Conservation (phyloP, 352 stramenopile species). For the Plasmopara halstedii region DNA sequence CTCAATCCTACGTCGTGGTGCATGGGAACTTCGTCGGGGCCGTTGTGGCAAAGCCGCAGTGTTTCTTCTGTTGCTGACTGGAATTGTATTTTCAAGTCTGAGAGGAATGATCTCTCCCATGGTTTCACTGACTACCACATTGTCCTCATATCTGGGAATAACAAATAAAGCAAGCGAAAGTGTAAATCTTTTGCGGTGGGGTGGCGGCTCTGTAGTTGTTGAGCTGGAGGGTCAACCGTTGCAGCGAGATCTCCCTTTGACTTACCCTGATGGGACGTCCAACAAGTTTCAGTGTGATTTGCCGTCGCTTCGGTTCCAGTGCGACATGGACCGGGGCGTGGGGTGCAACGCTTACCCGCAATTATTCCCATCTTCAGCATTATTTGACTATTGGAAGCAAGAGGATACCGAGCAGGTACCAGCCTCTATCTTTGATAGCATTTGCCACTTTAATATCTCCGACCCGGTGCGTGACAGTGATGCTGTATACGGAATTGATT, state of each 20-base stretch:
- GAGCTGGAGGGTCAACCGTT: slow-evolving; percentile 28
- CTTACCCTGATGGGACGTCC: slow-evolving; percentile 36
- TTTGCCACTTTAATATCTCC: slow-evolving; percentile 64
- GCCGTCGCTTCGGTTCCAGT: slow-evolving; percentile 48
- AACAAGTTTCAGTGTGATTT: slow-evolving; percentile 51
- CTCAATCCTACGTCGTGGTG: slow-evolving; percentile 18
- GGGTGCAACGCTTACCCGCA: slow-evolving; percentile 60
- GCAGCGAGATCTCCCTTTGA: slow-evolving; percentile 19
- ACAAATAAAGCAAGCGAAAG: slow-evolving; percentile 6
- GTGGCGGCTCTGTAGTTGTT: slow-evolving; percentile 5
- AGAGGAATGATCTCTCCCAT: slow-evolving; percentile 7
- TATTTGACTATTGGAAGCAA: slow-evolving; percentile 80
- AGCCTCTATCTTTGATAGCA: slow-evolving; percentile 38
- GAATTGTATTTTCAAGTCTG: slow-evolving; percentile 6
- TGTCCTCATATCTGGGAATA: slow-evolving; percentile 3
- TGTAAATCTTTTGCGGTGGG: slow-evolving; percentile 22
- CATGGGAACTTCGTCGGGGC: slow-evolving; percentile 17
- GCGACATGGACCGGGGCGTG: slow-evolving; percentile 25
- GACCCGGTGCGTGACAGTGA: slow-evolving; percentile 23
- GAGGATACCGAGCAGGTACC: slow-evolving; percentile 33
- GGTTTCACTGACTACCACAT: neutral
- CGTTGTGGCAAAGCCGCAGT: slow-evolving; percentile 5
- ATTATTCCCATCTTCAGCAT: slow-evolving; percentile 52
- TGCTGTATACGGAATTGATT: neutral
- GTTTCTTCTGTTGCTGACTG: slow-evolving; percentile 10